phyloP scores from a whole-genome alignment of 1,284 basidiomycete genomes.

The Violaceomyces palustris region DNA sequence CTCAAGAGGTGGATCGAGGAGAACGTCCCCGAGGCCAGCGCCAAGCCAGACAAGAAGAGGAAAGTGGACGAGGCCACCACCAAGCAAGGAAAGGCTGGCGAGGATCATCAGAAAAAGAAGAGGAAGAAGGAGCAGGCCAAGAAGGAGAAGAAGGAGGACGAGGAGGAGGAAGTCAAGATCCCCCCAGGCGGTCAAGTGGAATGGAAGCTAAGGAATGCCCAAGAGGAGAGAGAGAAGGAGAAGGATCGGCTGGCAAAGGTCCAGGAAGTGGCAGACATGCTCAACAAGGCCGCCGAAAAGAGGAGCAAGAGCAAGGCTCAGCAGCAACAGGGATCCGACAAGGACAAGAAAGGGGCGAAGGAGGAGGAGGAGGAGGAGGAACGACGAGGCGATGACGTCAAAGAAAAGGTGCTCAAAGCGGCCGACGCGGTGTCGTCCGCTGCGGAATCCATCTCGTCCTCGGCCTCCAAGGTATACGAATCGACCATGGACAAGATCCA shows the following conservation, averaged over 20 bases:
- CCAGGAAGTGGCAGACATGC: conserved; percentile 24
- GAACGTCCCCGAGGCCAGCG: conserved; percentile 22
- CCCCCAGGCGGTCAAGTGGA: conserved; percentile 14
- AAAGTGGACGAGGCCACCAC: conserved; percentile 8
- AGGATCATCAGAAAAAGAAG: conserved; percentile 3
- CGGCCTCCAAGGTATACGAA: background rate
- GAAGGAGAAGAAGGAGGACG: conserved; percentile 1
- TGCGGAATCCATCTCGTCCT: background rate
- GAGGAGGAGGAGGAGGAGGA: too few species aligned
- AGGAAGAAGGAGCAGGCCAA: background rate
- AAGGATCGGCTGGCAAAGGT: conserved; percentile 19
- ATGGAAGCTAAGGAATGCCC: conserved; percentile 20
- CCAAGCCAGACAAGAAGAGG: conserved; percentile 13
- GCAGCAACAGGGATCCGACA: conserved; percentile 1
- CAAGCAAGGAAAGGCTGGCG: conserved; percentile 7
- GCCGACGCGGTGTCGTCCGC: too few species aligned
- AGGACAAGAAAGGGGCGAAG: background rate
- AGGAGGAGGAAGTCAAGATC: background rate
- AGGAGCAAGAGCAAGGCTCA: conserved; percentile 10
- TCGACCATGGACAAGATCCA: conserved; percentile 1
- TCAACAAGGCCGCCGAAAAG: conserved; percentile 23
- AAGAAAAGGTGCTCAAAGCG: too few species aligned
- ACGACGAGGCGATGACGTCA: background rate
- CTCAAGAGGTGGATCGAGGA: conserved; percentile 44
- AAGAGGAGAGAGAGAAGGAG: conserved; percentile 18